Conservation (phyloP, 805 yeast genomes). For the Metschnikowia aberdeeniae region DNA sequence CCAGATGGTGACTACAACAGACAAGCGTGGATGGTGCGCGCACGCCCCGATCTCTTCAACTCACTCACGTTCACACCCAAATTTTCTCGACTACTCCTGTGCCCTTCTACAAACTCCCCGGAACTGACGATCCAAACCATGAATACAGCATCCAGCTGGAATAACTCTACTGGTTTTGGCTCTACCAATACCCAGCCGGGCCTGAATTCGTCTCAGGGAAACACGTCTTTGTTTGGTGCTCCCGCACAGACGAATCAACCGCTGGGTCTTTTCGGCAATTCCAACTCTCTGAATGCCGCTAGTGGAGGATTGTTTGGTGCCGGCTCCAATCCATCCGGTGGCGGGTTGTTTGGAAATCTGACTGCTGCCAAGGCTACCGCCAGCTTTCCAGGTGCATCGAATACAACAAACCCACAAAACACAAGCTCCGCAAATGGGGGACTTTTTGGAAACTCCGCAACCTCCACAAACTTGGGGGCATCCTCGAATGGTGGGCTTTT, state of each 20-base stretch:
- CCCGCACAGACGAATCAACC: background rate
- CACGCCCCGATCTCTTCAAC: background rate
- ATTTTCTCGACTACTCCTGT: constrained; percentile 1
- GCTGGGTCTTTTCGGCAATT: constrained; percentile 6
- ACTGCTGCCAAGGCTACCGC: background rate
- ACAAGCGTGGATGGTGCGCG: background rate
- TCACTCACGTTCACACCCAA: constrained; percentile 1
- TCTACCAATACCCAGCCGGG: constrained; percentile 2
- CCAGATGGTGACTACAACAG: no score
- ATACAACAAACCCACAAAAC: background rate
- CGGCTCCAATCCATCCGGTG: background rate
- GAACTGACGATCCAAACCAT: constrained; percentile 3
- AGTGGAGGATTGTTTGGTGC: constrained; percentile 2
- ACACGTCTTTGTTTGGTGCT: constrained; percentile 3
- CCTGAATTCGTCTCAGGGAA: background rate
- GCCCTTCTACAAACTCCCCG: background rate
- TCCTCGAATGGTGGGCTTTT: constrained; percentile 5
- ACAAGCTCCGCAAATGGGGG: background rate
- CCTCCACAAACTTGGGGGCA: background rate
- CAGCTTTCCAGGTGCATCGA: constrained; percentile 2
- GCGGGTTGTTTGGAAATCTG: constrained; percentile 7
- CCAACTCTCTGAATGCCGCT: constrained; percentile 2
- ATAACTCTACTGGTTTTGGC: constrained; percentile 14
- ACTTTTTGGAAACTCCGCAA: constrained; percentile 5
- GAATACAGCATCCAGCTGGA: constrained; percentile 15